Percentiles rank a stretch among this genome's conserved stretches.
Conservation (phyloP, 2,329 filamentous ascomycete species). For the Fusarium brachygibbosum region DNA sequence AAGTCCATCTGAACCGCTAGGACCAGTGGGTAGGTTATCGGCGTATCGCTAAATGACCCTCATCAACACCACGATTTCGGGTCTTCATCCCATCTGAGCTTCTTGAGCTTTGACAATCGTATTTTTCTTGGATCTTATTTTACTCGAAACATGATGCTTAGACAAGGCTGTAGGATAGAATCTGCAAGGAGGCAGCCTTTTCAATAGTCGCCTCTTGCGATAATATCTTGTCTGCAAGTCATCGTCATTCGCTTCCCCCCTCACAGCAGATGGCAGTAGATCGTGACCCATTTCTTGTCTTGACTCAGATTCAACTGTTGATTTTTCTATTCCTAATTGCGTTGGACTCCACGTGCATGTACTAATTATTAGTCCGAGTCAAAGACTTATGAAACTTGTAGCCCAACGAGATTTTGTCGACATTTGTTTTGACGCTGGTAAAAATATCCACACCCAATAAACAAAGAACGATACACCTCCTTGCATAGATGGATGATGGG, state of each 20-base stretch:
- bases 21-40: too few relatives aligned
- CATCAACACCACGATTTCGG: slow-evolving; percentile 27
- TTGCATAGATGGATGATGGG: slow-evolving; percentile 16
- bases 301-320: slow-evolving; percentile 30
- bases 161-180: neutral
- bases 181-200: slow-evolving; percentile 21
- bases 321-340: slow-evolving; percentile 24
- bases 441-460: slow-evolving; percentile 12
- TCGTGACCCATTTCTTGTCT: slow-evolving; percentile 29
- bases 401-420: slow-evolving; percentile 30
- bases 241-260: slow-evolving; percentile 30
- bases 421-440: slow-evolving; percentile 9
- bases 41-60: slow-evolving; percentile 3
- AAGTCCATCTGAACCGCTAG: neutral
- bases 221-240: slow-evolving; percentile 18
- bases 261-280: slow-evolving; percentile 35
- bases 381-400: slow-evolving; percentile 32
- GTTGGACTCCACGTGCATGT: slow-evolving; percentile 42
- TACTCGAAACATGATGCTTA: neutral
- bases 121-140: neutral
- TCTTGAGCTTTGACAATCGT: slow-evolving; percentile 4
- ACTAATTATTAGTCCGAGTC: slow-evolving; percentile 27
- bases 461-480: slow-evolving; percentile 15
- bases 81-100: slow-evolving; percentile 10
- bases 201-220: slow-evolving; percentile 1